Evolutionary conservation across 192 early-diverging fungal species (phyloP).

Genomic region (Entomortierella chlamydospora): DNA sequence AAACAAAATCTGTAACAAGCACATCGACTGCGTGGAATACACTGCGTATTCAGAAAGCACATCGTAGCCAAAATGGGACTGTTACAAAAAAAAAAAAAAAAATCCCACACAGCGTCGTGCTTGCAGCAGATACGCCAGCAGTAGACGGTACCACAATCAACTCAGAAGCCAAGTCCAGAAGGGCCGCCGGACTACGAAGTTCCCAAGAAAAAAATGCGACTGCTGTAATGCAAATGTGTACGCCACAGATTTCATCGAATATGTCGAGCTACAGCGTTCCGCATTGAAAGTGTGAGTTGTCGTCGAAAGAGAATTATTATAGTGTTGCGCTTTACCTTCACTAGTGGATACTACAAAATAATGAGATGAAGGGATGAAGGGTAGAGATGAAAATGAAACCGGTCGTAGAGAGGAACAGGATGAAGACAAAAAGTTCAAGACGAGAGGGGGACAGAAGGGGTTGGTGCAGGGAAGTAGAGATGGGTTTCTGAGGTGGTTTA

Average conservation of each 20-base stretch:
- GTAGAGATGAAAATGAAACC: slow-evolving; percentile 18
- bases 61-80: slow-evolving; percentile 31
- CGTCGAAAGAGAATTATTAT: slow-evolving; percentile 35
- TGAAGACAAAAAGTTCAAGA: slow-evolving; percentile 26
- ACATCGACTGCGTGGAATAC: slow-evolving; percentile 26
- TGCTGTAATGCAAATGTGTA: slow-evolving; percentile 34
- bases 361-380: slow-evolving; percentile 40
- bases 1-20: slow-evolving; percentile 34
- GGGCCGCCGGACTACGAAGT: slow-evolving; percentile 26
- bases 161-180: slow-evolving; percentile 33
- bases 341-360: slow-evolving; percentile 32
- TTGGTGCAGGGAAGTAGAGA: too few relatives aligned
- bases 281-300: slow-evolving; percentile 28
- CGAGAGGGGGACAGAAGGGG: too few relatives aligned
- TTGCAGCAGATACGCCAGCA: slow-evolving; percentile 33
- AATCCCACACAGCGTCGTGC: slow-evolving; percentile 27
- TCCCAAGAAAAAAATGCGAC: slow-evolving; percentile 39
- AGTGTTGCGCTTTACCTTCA: slow-evolving; percentile 38
- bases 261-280: slow-evolving; percentile 30
- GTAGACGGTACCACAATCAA: slow-evolving; percentile 42
- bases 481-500: too few relatives aligned
- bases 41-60: slow-evolving; percentile 22
- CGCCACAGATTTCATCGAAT: slow-evolving; percentile 30
- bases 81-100: slow-evolving; percentile 23
- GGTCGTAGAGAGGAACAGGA: slow-evolving; percentile 32